These are phyloP conservation scores for Calonectria hawksworthii DNA, from an alignment of 2,329 filamentous ascomycete genomes.

Conservation along the genomic window DNA sequence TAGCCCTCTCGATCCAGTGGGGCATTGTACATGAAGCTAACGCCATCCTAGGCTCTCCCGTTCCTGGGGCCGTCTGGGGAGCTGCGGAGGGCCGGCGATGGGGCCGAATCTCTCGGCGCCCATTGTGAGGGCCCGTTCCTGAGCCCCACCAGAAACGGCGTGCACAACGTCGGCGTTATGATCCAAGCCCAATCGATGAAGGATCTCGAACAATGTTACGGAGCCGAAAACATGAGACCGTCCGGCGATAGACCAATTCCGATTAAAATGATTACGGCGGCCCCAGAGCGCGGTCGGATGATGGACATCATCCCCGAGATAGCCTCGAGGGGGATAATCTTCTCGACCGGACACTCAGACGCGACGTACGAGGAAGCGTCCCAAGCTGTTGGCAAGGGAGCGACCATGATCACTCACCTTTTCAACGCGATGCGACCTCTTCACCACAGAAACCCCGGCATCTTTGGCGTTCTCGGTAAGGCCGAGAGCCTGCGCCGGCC, in stretches of 20 bases:
- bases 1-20: constrained; percentile 26
- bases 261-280: constrained; percentile 87
- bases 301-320: constrained; percentile 77
- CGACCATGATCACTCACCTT: constrained; percentile 91
- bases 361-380: constrained; percentile 88
- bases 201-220: constrained; percentile 81
- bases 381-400: constrained; percentile 78
- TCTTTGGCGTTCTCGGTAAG: constrained; percentile 87
- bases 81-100: constrained; percentile 72
- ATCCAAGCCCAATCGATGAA: constrained; percentile 72
- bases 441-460: constrained; percentile 90
- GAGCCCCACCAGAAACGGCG: constrained; percentile 85
- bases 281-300: constrained; percentile 84
- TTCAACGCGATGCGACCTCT: constrained; percentile 96
- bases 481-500: constrained; percentile 72
- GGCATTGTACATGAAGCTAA: constrained; percentile 41
- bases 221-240: constrained; percentile 73
- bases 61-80: constrained; percentile 80
- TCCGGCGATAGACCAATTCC: constrained; percentile 53
- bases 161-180: constrained; percentile 83
- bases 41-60: constrained; percentile 71
- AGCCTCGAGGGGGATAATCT: constrained; percentile 75
- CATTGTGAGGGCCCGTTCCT: constrained; percentile 95
- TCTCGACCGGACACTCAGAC: constrained; percentile 88
- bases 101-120: constrained; percentile 89